Evolutionary conservation across 345 rosid species (phyloP), one percentile per base, ranked within the genome.

Genomic region (Ricinus communis): DNA sequence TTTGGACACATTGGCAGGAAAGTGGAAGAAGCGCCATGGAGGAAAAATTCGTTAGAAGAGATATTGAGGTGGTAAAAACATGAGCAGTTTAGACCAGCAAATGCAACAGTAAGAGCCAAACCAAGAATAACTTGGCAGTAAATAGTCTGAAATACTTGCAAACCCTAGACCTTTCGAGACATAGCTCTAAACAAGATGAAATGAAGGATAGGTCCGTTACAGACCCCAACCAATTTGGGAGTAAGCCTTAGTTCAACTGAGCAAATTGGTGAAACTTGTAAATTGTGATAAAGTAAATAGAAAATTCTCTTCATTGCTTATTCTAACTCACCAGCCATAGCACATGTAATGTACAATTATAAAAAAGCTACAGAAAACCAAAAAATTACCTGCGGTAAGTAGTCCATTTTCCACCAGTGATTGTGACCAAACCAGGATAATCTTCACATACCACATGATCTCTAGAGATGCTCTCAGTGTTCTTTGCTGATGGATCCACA

Each of bases 381-480:
- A 63, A 24, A 76, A 31, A 54, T 73, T 85, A 95, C 99, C 99
- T 85, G 74, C 99, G 72, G 74, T 92, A 95, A 18, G 99, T 95
- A 21, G 99, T 95, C 99, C 97, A 95, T 75, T 95, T 95, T 79
- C 99, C 99, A 70, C 99, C 99, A 0, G 99, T 95, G 76, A 95
- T 90, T 46, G 97, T 95, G 70, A 95, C 97, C 79, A 95, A 80
- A 71, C 99, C 97, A 69, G 99, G 93, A 82, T 64, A 76, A 71
- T 95, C 97, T 82, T 95, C 97, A 57, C 82, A 73, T 33, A 91
- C 90, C 52, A 95, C 97, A 74, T 95, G 99, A 83, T 92, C 99
- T 82, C 99, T 89, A 14, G 99, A 92, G 77, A 95, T 87, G 80
- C 92, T 92, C 79, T 95, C 99, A 19, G 99, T 95, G 82, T 75